Conservation (phyloP, 768 basidiomycete species). For the Mycena venus region DNA sequence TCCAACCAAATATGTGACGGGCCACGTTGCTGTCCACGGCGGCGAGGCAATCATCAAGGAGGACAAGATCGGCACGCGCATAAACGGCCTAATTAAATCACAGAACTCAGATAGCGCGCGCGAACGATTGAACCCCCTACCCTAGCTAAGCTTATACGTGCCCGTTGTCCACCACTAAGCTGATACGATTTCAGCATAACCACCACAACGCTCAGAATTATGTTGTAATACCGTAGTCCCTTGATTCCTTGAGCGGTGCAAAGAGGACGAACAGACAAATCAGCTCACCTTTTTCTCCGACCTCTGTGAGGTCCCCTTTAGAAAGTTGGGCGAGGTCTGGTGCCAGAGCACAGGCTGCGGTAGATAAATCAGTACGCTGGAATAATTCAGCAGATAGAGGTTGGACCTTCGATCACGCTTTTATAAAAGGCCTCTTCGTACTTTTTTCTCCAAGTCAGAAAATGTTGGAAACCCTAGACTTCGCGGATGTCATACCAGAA, state of each 20-base stretch:
- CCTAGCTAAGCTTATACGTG: conserved; percentile 86
- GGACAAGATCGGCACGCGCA: conserved; percentile 87
- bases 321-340: conserved; percentile 85
- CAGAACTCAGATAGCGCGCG: background rate
- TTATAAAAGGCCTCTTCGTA: conserved; percentile 91
- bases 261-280: background rate
- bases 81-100: conserved; percentile 76
- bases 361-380: background rate
- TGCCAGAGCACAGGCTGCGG: conserved; percentile 83
- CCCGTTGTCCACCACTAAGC: conserved; percentile 88
- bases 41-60: conserved; percentile 92
- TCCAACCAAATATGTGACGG: conserved; percentile 89
- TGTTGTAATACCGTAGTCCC: conserved; percentile 67
- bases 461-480: background rate
- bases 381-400: background rate
- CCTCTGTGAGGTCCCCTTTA: conserved; percentile 87
- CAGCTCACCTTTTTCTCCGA: conserved; percentile 86
- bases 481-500: conserved; percentile 53
- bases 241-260: conserved; percentile 28
- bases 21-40: conserved; percentile 91
- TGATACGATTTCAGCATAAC: conserved; percentile 42
- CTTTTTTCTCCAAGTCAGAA: conserved; percentile 37
- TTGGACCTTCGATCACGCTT: conserved; percentile 80
- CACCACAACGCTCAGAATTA: too few relatives aligned
- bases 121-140: background rate